These are phyloP conservation scores for Colletotrichum brevisporum DNA, from an alignment of 2,329 filamentous ascomycete genomes.

Conservation along the genomic window DNA sequence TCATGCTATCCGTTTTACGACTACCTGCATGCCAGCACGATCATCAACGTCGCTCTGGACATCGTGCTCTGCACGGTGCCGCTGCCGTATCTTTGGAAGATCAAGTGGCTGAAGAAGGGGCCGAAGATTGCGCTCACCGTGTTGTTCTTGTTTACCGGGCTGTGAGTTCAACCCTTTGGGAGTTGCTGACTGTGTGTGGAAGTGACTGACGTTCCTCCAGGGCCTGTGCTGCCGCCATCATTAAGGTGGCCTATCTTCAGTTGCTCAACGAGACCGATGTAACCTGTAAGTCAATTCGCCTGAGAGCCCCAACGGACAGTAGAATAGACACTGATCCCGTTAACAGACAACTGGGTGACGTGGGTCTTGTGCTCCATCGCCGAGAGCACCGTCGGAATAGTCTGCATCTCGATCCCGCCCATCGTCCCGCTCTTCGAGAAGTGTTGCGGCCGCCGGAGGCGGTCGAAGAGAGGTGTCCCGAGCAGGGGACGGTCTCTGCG, in stretches of 20 bases:
- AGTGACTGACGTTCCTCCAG: slow-evolving; percentile 36
- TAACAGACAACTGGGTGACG: slow-evolving; percentile 46
- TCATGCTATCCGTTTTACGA: slow-evolving; percentile 47
- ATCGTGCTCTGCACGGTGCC: slow-evolving; percentile 48
- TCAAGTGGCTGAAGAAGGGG: slow-evolving; percentile 43
- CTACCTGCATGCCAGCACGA: slow-evolving; percentile 47
- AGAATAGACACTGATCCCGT: neutral
- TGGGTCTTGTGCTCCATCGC: slow-evolving; percentile 50
- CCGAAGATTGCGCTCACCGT: slow-evolving; percentile 47
- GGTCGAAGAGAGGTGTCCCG: neutral
- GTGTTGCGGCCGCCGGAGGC: slow-evolving; percentile 10
- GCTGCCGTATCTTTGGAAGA: slow-evolving; percentile 47
- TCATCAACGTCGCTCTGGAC: slow-evolving; percentile 48
- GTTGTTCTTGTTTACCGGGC: slow-evolving; percentile 48
- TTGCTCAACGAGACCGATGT: slow-evolving; percentile 45
- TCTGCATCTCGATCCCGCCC: slow-evolving; percentile 51
- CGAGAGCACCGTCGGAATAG: slow-evolving; percentile 51
- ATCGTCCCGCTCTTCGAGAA: slow-evolving; percentile 45
- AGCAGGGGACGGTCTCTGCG: neutral
- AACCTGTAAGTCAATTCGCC: slow-evolving; percentile 45
- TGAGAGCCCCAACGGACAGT: too few relatives aligned
- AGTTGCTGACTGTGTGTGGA: neutral
- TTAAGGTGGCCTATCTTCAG: slow-evolving; percentile 46
- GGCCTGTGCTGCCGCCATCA: slow-evolving; percentile 45
- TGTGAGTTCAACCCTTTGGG: slow-evolving; percentile 43